Base-by-base conservation (phyloP, 2,329 filamentous ascomycete species). In the Colletotrichum sansevieriae region DNA sequence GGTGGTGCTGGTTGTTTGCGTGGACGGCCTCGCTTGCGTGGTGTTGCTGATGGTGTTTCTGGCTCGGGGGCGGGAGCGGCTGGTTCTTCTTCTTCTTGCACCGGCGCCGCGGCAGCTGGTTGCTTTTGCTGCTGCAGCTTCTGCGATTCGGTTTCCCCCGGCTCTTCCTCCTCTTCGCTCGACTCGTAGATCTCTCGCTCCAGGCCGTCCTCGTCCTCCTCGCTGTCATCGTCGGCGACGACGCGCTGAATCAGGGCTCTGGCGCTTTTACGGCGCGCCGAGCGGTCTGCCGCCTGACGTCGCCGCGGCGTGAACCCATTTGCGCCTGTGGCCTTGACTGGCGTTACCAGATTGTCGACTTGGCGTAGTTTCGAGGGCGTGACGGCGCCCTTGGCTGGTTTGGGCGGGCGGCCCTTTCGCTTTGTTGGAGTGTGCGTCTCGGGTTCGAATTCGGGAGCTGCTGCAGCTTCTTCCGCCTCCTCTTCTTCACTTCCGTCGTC, bases 251-350 rank as follows among this genome's bases (percentile, higher is more conserved):
- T 90, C 59, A 98, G 81, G 3, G 89, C 88, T 59, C 90, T 86
- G 22, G 92, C 92, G 77, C 93, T 97, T 83, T 97, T 98, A 75
- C 90, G 90, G 74, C 92, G 89, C 2, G 95, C 95, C 5, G 95
- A 98, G 56, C 92, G 90, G 79, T 98, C 94, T 20, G 92, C 92
- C 71, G 93, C 92, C 71, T 86, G 88, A 47, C 87, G 84, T 72
- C 89, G 86, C 43, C 88, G 87, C 0, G 92, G 91, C 1, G 91
- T 93, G 39, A 81, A 75, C 7, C 78, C 80, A 41, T 75, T 81
- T 22, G 74, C 59, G 11, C 75, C 75, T 22, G 71, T 74, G 4
- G 73, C 68, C 63, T 78, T 84, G 12, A 78, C 74, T 0, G 84
- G 83, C 0, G 84, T 85, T 55, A 76, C 74, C 7, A 80, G 75